Conservation (phyloP, 192 early-diverging fungal genomes). For the Jimgerdemannia lactiflua region DNA sequence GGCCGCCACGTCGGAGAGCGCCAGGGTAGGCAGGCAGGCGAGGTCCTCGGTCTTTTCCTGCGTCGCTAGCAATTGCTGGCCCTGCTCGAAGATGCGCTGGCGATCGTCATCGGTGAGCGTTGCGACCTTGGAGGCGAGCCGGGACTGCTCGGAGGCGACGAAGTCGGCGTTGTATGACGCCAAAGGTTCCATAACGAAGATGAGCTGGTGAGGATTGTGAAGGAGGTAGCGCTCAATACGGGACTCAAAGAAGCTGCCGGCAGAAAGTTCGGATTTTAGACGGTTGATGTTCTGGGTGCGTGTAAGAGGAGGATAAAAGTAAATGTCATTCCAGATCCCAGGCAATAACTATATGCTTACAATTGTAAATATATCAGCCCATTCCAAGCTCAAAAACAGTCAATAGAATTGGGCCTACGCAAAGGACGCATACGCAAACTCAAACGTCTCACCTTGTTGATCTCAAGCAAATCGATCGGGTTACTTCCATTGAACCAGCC, state of each 20-base stretch:
- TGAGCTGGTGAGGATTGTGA: slow-evolving; percentile 74
- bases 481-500: slow-evolving; percentile 90
- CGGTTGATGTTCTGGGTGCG: slow-evolving; percentile 59
- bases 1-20: slow-evolving; percentile 71
- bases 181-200: slow-evolving; percentile 82
- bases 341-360: no score
- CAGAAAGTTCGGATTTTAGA: slow-evolving; percentile 55
- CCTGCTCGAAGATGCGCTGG: slow-evolving; percentile 59
- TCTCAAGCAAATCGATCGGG: slow-evolving; percentile 77
- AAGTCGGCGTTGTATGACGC: slow-evolving; percentile 57
- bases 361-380: no score
- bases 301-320: neutral
- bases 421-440: no score
- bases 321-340: neutral
- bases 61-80: slow-evolving; percentile 57
- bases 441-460: slow-evolving; percentile 56
- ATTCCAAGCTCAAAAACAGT: no score
- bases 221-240: slow-evolving; percentile 77
- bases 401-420: no score
- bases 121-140: slow-evolving; percentile 60
- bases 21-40: slow-evolving; percentile 78
- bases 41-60: slow-evolving; percentile 81
- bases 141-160: slow-evolving; percentile 57
- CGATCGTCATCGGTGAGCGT: slow-evolving; percentile 61
- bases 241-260: slow-evolving; percentile 69